phyloP scores from a whole-genome alignment of 2,329 filamentous ascomycete species.

The Nemania sp. region DNA sequence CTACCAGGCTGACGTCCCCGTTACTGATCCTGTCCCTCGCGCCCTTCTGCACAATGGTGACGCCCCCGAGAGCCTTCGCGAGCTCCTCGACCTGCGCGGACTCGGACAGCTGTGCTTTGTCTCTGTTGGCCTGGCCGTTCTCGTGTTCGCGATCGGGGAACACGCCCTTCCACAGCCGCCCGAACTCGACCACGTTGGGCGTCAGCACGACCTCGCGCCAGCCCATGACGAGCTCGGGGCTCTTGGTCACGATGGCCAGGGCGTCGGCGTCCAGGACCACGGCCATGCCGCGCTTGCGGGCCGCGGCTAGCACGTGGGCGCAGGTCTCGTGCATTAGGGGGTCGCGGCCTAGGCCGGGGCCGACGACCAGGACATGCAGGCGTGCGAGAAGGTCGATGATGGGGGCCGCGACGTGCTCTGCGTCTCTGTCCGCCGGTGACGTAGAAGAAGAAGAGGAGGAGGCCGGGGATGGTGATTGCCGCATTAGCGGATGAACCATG shows the following conservation, averaged over 20 bases:
- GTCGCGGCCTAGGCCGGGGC: conserved; percentile 91
- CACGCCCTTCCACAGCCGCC: conserved; percentile 80
- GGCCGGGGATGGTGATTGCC: conserved; percentile 70
- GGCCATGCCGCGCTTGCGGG: conserved; percentile 76
- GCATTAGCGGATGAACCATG: conserved; percentile 98
- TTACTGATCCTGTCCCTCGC: conserved; percentile 84
- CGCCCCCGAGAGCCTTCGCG: conserved; percentile 81
- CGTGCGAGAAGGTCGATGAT: conserved; percentile 86
- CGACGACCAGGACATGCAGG: conserved; percentile 91
- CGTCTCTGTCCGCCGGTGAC: conserved; percentile 67
- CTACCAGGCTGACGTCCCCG: conserved; percentile 78
- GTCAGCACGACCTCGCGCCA: conserved; percentile 90
- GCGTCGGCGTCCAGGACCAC: conserved; percentile 95
- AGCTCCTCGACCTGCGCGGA: conserved; percentile 71
- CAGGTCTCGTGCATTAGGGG: conserved; percentile 90
- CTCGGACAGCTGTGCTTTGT: conserved; percentile 45
- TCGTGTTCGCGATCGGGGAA: conserved; percentile 63
- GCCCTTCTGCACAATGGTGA: conserved; percentile 94
- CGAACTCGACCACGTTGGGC: conserved; percentile 95
- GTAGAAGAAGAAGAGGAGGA: conserved; percentile 61
- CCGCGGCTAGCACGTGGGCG: conserved; percentile 80
- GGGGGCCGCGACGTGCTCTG: conserved; percentile 70
- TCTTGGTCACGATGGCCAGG: conserved; percentile 78
- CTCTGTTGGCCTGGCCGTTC: too few species aligned
- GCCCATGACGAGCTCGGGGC: conserved; percentile 81